phyloP scores from a whole-genome alignment of 2,329 filamentous ascomycete species.

The Trichoderma atrobrunneum region DNA sequence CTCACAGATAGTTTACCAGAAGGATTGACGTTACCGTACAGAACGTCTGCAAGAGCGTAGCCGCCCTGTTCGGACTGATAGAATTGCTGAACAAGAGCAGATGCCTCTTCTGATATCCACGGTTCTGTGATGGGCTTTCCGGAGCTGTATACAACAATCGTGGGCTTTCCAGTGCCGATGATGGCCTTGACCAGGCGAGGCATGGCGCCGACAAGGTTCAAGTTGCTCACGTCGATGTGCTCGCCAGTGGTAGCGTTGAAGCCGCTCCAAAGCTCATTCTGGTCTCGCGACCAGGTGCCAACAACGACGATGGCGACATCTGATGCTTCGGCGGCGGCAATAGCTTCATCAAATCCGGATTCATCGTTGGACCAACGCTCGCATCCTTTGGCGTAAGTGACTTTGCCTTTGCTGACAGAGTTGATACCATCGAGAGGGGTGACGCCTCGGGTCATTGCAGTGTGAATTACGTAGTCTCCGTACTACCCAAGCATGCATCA shows the following conservation, averaged over 20 bases:
- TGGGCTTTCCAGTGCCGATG: slow-evolving; percentile 1
- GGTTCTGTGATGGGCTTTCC: slow-evolving; percentile 8
- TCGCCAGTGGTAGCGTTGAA: not conserved
- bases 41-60: not conserved
- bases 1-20: slow-evolving; percentile 7
- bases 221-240: slow-evolving; percentile 1
- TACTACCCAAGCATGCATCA: not conserved
- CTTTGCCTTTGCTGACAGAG: not conserved
- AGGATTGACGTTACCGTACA: slow-evolving; percentile 7
- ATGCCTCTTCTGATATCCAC: not conserved
- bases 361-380: slow-evolving; percentile 10
- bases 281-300: not conserved
- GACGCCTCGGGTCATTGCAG: slow-evolving; percentile 8
- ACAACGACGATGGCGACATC: not conserved
- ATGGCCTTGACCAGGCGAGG: slow-evolving; percentile 7
- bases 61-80: slow-evolving; percentile 4
- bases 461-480: slow-evolving; percentile 12
- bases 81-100: slow-evolving; percentile 8
- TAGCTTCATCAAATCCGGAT: slow-evolving; percentile 5
- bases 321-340: not conserved
- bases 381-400: not conserved
- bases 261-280: slow-evolving; percentile 2
- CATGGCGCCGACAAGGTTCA: slow-evolving; percentile 2
- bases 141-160: not conserved
- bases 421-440: slow-evolving; percentile 7